These are phyloP conservation scores for Neurospora tetraspora DNA, from an alignment of 495 filamentous ascomycete species.

Conservation along the genomic window DNA sequence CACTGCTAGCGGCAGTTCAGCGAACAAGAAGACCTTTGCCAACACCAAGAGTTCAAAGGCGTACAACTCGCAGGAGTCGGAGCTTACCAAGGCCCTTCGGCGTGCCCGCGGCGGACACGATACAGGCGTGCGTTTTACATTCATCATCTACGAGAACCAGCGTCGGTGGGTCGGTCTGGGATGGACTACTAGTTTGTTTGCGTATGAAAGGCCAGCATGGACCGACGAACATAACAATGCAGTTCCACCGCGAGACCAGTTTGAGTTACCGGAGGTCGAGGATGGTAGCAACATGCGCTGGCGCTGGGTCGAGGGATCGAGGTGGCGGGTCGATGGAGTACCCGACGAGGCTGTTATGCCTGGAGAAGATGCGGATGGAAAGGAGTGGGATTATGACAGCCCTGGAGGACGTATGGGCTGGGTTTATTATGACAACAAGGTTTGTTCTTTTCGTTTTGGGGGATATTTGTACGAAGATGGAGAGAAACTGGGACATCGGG, in stretches of 20 bases:
- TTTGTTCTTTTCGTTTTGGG: conserved; percentile 23
- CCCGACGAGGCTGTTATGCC: conserved; percentile 41
- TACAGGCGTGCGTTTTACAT: conserved; percentile 84
- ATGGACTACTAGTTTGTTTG: conserved; percentile 85
- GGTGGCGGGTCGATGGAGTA: conserved; percentile 82
- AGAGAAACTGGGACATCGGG: background rate
- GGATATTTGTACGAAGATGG: background rate
- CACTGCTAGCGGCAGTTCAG: conserved; percentile 5
- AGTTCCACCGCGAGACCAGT: conserved; percentile 66
- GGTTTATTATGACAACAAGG: conserved; percentile 98
- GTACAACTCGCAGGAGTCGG: conserved; percentile 17
- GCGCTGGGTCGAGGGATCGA: conserved; percentile 76
- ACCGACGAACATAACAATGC: conserved; percentile 90
- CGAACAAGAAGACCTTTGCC: background rate
- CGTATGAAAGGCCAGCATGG: conserved; percentile 82
- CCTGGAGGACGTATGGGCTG: conserved; percentile 64
- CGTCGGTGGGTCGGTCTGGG: conserved; percentile 89
- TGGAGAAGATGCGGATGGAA: conserved; percentile 19
- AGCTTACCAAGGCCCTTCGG: conserved; percentile 26
- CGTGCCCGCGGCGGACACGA: conserved; percentile 34
- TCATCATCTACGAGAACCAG: conserved; percentile 94
- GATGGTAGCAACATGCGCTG: conserved; percentile 65
- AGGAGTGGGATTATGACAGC: conserved; percentile 38
- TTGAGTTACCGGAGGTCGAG: conserved; percentile 79
- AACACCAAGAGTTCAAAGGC: conserved; percentile 6